Conservation (phyloP, 148 eudicot genomes). For the Tetragonia tetragonoides region DNA sequence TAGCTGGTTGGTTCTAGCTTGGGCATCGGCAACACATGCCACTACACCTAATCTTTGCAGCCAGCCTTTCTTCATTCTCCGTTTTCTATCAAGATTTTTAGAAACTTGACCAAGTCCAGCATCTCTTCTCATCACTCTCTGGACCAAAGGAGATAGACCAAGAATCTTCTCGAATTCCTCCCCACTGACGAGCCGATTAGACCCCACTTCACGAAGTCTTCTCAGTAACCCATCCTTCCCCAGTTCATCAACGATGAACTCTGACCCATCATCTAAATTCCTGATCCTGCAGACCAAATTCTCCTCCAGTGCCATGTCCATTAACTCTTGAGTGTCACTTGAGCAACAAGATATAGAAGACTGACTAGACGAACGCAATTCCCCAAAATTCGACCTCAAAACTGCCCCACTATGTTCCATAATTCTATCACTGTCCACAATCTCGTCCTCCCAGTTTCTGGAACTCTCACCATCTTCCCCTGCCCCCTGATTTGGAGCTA, state of each 20-base stretch:
- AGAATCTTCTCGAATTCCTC: conserved; percentile 49
- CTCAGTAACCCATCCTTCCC: conserved; percentile 44
- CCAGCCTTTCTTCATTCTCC: conserved; percentile 58
- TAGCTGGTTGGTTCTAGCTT: conserved; percentile 21
- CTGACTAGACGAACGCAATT: conserved; percentile 37
- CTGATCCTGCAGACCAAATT: conserved; percentile 37
- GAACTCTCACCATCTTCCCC: conserved; percentile 25
- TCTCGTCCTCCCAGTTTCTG: conserved; percentile 15
- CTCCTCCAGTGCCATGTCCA: conserved; percentile 33
- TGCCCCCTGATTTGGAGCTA: conserved; percentile 24
- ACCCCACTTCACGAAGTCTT: conserved; percentile 50
- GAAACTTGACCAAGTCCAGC: conserved; percentile 22
- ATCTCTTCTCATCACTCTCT: conserved; percentile 43
- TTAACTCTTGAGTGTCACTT: conserved; percentile 33
- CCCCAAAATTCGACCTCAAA: conserved; percentile 36
- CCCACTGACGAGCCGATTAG: conserved; percentile 33
- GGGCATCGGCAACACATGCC: conserved; percentile 32
- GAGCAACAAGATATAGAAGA: conserved; percentile 35
- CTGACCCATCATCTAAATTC: conserved; percentile 58
- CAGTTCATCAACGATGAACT: conserved; percentile 50
- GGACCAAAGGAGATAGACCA: conserved; percentile 56
- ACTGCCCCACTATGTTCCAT: conserved; percentile 48
- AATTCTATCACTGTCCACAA: conserved; percentile 31
- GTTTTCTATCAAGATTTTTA: conserved; percentile 26
- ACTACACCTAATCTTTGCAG: conserved; percentile 40